Evolutionary conservation across 2,329 filamentous ascomycete species (phyloP).

Genomic region (Lecanicillium sp.): DNA sequence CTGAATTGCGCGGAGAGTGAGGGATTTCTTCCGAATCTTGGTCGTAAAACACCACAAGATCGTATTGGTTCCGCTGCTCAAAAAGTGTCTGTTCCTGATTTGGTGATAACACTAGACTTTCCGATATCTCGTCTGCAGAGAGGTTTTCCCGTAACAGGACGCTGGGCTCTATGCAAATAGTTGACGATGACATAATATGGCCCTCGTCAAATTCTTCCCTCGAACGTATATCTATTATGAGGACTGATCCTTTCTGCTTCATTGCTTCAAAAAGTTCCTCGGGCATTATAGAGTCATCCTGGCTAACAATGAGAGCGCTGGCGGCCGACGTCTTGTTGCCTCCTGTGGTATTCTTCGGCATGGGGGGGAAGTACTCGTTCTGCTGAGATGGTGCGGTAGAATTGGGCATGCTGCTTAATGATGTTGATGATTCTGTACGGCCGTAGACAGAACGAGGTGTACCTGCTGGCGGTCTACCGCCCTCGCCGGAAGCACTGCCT

Average conservation of each 20-base stretch:
- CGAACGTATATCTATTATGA: conserved; percentile 79
- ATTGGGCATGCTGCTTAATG: conserved; percentile 18
- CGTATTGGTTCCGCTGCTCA: conserved; percentile 63
- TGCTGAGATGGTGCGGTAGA: conserved; percentile 20
- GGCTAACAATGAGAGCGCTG: neutral
- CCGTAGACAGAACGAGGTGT: conserved; percentile 56
- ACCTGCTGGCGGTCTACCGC: conserved; percentile 56
- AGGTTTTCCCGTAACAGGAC: conserved; percentile 62
- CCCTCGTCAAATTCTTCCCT: conserved; percentile 78
- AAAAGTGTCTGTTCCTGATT: conserved; percentile 70
- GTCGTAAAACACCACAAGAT: conserved; percentile 88
- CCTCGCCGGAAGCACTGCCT: conserved; percentile 58
- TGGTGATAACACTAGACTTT: conserved; percentile 63
- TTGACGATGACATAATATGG: conserved; percentile 75
- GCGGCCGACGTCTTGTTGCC: conserved; percentile 14
- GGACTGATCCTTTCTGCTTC: conserved; percentile 47
- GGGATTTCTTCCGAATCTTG: conserved; percentile 50
- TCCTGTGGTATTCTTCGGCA: conserved; percentile 1
- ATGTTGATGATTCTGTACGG: conserved; percentile 45
- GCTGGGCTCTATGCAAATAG: conserved; percentile 82
- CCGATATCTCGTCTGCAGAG: conserved; percentile 52
- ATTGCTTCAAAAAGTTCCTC: conserved; percentile 66
- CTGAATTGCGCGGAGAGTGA: conserved; percentile 22
- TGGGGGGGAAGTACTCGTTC: conserved; percentile 22
- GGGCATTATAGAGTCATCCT: conserved; percentile 50